These are phyloP conservation scores for Exophiala bonariae DNA, from an alignment of 2,329 filamentous ascomycete species.

Conservation along the genomic window DNA sequence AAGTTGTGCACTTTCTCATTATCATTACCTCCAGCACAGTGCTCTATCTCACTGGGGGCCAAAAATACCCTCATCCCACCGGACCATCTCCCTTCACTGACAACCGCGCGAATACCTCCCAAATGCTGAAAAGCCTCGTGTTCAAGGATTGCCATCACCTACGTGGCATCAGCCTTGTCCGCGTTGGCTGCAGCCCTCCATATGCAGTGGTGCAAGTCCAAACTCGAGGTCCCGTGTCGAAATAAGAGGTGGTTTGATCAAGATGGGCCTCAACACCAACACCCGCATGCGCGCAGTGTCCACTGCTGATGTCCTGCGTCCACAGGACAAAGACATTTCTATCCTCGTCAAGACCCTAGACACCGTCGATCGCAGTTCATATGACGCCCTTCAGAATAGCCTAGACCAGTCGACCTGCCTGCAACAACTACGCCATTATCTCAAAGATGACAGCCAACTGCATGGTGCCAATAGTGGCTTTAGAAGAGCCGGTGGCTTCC, in stretches of 20 bases:
- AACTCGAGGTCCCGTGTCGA: conserved; percentile 14
- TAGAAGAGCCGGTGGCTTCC: conserved; percentile 76
- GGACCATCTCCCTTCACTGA: too few relatives aligned
- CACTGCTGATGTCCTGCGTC: conserved; percentile 24
- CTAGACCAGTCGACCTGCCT: conserved; percentile 56
- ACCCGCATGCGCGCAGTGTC: conserved; percentile 25
- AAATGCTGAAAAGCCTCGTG: too few relatives aligned
- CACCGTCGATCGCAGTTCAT: conserved; percentile 32
- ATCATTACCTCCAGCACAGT: too few relatives aligned
- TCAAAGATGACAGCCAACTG: conserved; percentile 53
- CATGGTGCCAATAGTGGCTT: conserved; percentile 73
- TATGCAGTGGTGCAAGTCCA: conserved; percentile 10
- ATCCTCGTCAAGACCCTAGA: conserved; percentile 31
- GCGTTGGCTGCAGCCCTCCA: conserved; percentile 3
- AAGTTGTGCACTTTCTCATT: too few relatives aligned
- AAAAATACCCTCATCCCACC: too few relatives aligned
- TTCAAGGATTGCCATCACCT: too few relatives aligned
- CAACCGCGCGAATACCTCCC: too few relatives aligned
- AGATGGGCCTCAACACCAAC: conserved; percentile 22
- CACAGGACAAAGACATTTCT: conserved; percentile 27
- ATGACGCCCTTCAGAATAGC: conserved; percentile 34
- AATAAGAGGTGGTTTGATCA: conserved; percentile 21
- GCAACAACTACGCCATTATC: conserved; percentile 65
- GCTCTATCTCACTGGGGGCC: too few relatives aligned
- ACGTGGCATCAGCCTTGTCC: too few relatives aligned